These are phyloP conservation scores for Coemansia sp. DNA, from an alignment of 192 early-diverging fungal species.

Conservation along the genomic window DNA sequence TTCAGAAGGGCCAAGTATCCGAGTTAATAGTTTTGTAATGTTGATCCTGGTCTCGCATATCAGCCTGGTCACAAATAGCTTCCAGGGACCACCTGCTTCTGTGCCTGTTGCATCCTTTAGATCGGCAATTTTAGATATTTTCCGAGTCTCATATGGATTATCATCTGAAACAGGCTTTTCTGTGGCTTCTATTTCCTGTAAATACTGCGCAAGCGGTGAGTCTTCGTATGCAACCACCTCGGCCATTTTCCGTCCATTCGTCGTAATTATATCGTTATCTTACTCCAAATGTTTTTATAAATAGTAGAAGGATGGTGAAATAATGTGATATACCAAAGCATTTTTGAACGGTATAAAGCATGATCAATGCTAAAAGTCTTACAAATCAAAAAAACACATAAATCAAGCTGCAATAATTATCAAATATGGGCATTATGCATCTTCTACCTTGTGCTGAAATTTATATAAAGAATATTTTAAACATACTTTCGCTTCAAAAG, in stretches of 20 bases:
- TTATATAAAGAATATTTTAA: too few species aligned
- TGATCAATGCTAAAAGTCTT: too few species aligned
- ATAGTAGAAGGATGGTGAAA: too few species aligned
- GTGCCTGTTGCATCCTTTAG: not conserved
- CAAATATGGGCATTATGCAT: too few species aligned
- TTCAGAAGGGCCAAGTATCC: not conserved
- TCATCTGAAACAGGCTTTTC: conserved; percentile 27
- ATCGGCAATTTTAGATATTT: not conserved
- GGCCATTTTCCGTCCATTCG: conserved; percentile 13
- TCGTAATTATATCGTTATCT: not conserved
- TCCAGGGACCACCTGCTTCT: not conserved
- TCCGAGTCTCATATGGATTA: not conserved
- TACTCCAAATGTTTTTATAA: not conserved
- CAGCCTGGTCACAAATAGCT: too few species aligned
- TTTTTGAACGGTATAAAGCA: too few species aligned
- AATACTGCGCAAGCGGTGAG: conserved; percentile 46
- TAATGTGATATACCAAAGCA: too few species aligned
- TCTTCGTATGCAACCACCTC: conserved; percentile 45
- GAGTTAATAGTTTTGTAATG: not conserved
- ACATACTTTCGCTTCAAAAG: too few species aligned
- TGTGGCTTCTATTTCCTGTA: conserved; percentile 26
- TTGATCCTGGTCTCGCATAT: not conserved
- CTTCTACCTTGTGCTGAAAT: too few species aligned
- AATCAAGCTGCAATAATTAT: too few species aligned
- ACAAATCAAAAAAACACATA: too few species aligned